phyloP scores from a whole-genome alignment of 495 filamentous ascomycete genomes.

The Trichodelitschia bisporula region DNA sequence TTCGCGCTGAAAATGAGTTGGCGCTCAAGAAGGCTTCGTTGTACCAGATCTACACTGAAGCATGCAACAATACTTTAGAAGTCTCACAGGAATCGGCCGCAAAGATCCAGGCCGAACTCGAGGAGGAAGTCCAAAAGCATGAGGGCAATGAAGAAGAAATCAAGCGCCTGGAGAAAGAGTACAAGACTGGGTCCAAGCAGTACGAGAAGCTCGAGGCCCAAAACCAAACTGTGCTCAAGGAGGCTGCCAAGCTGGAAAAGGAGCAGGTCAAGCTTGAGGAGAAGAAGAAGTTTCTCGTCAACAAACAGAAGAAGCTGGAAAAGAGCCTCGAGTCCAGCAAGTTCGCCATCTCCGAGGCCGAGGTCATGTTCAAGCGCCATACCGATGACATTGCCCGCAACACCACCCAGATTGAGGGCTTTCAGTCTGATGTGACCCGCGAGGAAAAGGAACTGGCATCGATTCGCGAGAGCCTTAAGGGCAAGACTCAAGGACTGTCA shows the following conservation, averaged over 20 bases:
- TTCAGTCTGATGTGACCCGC: constrained; percentile 46
- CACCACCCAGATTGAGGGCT: constrained; percentile 35
- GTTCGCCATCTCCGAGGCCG: constrained; percentile 45
- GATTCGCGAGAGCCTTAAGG: constrained; percentile 68
- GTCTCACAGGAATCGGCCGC: constrained; percentile 76
- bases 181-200: constrained; percentile 57
- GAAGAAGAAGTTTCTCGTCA: constrained; percentile 74
- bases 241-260: constrained; percentile 81
- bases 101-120: constrained; percentile 71
- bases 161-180: constrained; percentile 65
- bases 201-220: constrained; percentile 64
- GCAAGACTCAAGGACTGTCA: constrained; percentile 83
- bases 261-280: constrained; percentile 94
- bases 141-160: constrained; percentile 78
- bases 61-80: constrained; percentile 65
- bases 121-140: constrained; percentile 77
- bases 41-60: constrained; percentile 73
- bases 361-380: constrained; percentile 52
- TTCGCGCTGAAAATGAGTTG: constrained; percentile 83
- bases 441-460: constrained; percentile 62
- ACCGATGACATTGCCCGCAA: constrained; percentile 53
- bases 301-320: constrained; percentile 86
- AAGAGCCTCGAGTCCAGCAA: constrained; percentile 54
- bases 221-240: constrained; percentile 54
- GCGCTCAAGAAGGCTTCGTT: constrained; percentile 66